Percentiles rank a stretch among this genome's conserved stretches.
Conservation (phyloP, 2,329 filamentous ascomycete genomes). For the Fusarium sp. region DNA sequence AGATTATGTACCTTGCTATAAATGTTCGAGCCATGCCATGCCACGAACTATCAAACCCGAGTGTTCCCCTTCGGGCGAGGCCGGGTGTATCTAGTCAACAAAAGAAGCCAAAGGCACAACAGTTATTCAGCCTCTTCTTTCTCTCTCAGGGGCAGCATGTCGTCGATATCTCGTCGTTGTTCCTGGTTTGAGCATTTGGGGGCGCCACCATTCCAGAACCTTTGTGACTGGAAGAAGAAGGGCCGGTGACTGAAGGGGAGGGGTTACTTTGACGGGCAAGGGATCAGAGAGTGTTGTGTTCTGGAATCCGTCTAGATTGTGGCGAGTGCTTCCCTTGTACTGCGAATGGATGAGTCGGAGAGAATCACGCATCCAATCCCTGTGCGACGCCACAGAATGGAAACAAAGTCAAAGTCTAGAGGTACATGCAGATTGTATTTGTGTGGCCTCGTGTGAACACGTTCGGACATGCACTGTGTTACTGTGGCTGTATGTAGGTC, state of each 20-base stretch:
- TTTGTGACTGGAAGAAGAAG: conserved; percentile 11
- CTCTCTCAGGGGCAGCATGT: not conserved
- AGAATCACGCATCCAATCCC: conserved; percentile 24
- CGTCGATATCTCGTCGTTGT: conserved; percentile 8
- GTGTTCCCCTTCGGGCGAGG: conserved; percentile 31
- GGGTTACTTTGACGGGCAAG: conserved; percentile 15
- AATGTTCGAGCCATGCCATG: conserved; percentile 5
- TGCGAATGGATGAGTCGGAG: conserved; percentile 28
- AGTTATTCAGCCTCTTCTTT: not conserved
- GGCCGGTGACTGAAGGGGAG: conserved; percentile 13
- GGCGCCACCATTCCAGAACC: conserved; percentile 36
- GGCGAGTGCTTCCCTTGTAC: conserved; percentile 33
- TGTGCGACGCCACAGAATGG: conserved; percentile 21
- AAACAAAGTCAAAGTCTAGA: conserved; percentile 1
- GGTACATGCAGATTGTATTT: not conserved
- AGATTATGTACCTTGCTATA: conserved; percentile 20
- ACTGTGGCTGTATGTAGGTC: conserved; percentile 27
- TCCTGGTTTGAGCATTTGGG: conserved; percentile 20
- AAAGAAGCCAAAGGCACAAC: conserved; percentile 18
- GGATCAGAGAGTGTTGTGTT: conserved; percentile 30
- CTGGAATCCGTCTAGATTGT: conserved; percentile 38
- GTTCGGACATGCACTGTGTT: conserved; percentile 15
- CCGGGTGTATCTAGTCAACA: conserved; percentile 32
- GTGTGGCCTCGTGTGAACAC: conserved; percentile 1
- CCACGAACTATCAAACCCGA: conserved; percentile 18